These are phyloP conservation scores for Corymbia citriodora DNA, from an alignment of 441 rosid genomes.

Conservation along the genomic window DNA sequence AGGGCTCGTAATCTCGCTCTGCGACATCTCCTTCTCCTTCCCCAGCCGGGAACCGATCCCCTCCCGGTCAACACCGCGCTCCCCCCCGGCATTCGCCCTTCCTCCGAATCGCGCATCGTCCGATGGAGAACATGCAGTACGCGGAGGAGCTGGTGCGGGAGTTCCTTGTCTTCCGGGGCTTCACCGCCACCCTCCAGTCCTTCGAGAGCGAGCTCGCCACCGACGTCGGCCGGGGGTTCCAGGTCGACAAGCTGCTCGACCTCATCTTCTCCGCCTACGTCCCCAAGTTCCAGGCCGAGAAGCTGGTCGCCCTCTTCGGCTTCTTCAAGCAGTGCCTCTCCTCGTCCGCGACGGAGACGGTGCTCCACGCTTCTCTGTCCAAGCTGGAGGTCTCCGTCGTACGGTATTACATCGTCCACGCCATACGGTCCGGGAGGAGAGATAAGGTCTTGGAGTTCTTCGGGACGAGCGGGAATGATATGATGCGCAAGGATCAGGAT, in stretches of 20 bases:
- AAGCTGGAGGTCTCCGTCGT: constrained; percentile 50
- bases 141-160: constrained; percentile 71
- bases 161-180: constrained; percentile 66
- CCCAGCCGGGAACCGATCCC: background rate
- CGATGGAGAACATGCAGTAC: constrained; percentile 63
- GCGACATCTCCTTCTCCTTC: background rate
- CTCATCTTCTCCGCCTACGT: constrained; percentile 50
- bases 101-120: background rate
- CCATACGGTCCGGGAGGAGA: constrained; percentile 37
- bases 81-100: background rate
- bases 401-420: constrained; percentile 44
- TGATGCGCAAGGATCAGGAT: constrained; percentile 36
- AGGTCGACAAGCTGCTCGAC: constrained; percentile 48
- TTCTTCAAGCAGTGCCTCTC: constrained; percentile 55
- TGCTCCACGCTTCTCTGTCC: constrained; percentile 29
- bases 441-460: constrained; percentile 58
- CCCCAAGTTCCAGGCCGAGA: constrained; percentile 50
- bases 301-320: constrained; percentile 32
- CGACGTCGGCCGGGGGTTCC: constrained; percentile 56
- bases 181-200: constrained; percentile 50
- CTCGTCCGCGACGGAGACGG: constrained; percentile 25
- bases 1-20: background rate
- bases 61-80: background rate
- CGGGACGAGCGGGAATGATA: constrained; percentile 39
- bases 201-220: constrained; percentile 49